phyloP scores from a whole-genome alignment of 768 basidiomycete species.

The Lentinula detonsa region DNA sequence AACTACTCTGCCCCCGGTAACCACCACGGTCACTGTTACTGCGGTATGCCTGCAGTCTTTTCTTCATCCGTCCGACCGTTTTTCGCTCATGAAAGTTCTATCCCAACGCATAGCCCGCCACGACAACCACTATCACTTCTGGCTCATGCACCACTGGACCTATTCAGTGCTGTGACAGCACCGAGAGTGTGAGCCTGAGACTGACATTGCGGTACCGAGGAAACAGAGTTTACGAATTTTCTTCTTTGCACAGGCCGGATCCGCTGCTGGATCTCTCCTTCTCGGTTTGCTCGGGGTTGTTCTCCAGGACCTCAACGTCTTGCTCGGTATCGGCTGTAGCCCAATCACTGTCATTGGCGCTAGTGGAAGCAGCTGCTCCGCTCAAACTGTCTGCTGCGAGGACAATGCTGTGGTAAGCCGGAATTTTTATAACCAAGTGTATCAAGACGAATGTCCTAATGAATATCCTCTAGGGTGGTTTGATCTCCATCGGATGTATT shows the following conservation, averaged over 20 bases:
- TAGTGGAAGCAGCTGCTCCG: slow-evolving; percentile 3
- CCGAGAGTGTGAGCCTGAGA: neutral
- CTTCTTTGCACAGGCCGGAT: neutral
- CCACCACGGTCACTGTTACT: neutral
- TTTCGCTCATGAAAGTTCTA: neutral
- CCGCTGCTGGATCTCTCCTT: neutral
- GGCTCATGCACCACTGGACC: slow-evolving; percentile 12
- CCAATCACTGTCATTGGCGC: slow-evolving; percentile 9
- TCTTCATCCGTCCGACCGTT: neutral
- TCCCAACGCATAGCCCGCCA: neutral
- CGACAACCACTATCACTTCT: neutral
- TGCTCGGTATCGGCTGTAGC: slow-evolving; percentile 5
- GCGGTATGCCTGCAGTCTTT: neutral
- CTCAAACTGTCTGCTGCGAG: slow-evolving; percentile 8
- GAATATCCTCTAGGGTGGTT: slow-evolving; percentile 3
- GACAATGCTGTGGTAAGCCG: slow-evolving; percentile 4
- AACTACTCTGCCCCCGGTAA: neutral
- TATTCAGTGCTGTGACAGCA: slow-evolving; percentile 14
- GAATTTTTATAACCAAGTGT: neutral
- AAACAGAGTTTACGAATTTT: neutral
- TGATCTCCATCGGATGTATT: slow-evolving; percentile 11
- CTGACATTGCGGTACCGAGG: neutral
- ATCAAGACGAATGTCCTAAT: neutral
- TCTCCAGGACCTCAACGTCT: slow-evolving; percentile 1
- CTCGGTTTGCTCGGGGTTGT: slow-evolving; percentile 6